Evolutionary conservation across 1,139 yeast genomes (phyloP), one percentile per base, ranked within the genome.

Genomic region (Zhuliangozyma parablackwelliae): DNA sequence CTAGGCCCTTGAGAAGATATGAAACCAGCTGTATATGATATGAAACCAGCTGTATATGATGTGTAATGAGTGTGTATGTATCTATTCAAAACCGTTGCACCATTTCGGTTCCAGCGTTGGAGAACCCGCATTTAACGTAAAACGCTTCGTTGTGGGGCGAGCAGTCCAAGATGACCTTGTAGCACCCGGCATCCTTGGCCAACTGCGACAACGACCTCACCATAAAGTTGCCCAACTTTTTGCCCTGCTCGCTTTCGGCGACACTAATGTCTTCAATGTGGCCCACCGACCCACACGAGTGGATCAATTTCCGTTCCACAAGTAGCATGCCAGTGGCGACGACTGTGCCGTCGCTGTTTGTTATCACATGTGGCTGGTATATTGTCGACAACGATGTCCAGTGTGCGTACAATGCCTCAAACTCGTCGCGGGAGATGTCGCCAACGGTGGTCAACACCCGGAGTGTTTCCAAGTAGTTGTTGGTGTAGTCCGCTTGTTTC

Each of bases 241-340:
- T 81, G 7, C 98, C 98, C 53, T 90, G 97, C 57, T 86, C 88
- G 11, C 72, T 63, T 28, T 61, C 59, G 26, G 80, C 75, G 6
- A 92, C 96, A 1, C 97, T 86, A 42, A 92, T 90, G 56, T 92
- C 98, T 56, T 92, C 98, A 44, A 92, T 84, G 61, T 92, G 98
- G 5, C 97, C 98, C 10, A 88, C 95, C 37, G 70, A 60, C 0
- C 96, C 95, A 57, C 94, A 81, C 34, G 69, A 77, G 57, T 90
- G 97, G 35, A 83, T 80, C 41, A 80, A 49, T 51, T 84, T 84
- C 36, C 63, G 65, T 51, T 84, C 94, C 12, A 84, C 59, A 10
- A 69, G 46, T 28, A 69, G 55, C 73, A 68, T 69, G 1, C 76
- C 76, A 0, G 75, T 68, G 34, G 75, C 72, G 4, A 68, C 75